Percentiles rank a stretch among this genome's conserved stretches.
Conservation (phyloP, 1,139 yeast genomes). For the Komagataea norvegica region DNA sequence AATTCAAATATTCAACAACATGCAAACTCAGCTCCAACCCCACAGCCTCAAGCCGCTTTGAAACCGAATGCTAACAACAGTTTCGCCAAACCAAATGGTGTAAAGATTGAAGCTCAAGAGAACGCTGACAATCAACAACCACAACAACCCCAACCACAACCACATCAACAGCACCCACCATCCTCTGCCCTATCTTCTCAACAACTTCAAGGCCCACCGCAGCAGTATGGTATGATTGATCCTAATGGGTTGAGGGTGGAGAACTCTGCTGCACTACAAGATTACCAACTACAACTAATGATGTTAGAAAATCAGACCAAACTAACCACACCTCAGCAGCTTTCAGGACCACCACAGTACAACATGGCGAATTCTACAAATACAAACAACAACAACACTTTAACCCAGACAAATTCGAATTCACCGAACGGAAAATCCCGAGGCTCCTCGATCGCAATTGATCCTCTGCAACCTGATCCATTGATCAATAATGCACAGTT, state of each 20-base stretch:
- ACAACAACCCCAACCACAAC: slow-evolving; percentile 19
- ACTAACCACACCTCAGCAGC: slow-evolving; percentile 8
- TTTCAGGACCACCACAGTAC: too few relatives aligned
- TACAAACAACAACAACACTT: slow-evolving; percentile 4
- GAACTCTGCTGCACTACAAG: slow-evolving; percentile 21
- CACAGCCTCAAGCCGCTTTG: slow-evolving; percentile 11
- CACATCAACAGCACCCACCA: slow-evolving; percentile 7
- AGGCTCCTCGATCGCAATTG: slow-evolving; percentile 22
- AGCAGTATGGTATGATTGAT: slow-evolving; percentile 7
- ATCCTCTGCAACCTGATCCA: slow-evolving; percentile 26
- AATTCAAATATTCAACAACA: slow-evolving; percentile 1
- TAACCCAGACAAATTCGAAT: neutral
- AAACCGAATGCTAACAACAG: neutral
- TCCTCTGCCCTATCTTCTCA: too few relatives aligned
- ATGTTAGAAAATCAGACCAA: slow-evolving; percentile 26
- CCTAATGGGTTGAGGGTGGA: slow-evolving; percentile 15
- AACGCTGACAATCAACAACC: slow-evolving; percentile 7
- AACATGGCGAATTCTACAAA: neutral
- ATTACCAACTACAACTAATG: slow-evolving; percentile 26
- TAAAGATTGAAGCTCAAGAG: neutral
- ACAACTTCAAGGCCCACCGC: slow-evolving; percentile 8
- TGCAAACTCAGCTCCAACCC: slow-evolving; percentile 8
- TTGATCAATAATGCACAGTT: slow-evolving; percentile 13
- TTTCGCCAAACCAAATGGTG: neutral
- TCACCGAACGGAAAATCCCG: slow-evolving; percentile 7